Percentiles rank a stretch among this genome's conserved stretches.
These are phyloP conservation scores for Gracilaria gracilis DNA, from an alignment of 23 red algal species.

Conservation along the genomic window DNA sequence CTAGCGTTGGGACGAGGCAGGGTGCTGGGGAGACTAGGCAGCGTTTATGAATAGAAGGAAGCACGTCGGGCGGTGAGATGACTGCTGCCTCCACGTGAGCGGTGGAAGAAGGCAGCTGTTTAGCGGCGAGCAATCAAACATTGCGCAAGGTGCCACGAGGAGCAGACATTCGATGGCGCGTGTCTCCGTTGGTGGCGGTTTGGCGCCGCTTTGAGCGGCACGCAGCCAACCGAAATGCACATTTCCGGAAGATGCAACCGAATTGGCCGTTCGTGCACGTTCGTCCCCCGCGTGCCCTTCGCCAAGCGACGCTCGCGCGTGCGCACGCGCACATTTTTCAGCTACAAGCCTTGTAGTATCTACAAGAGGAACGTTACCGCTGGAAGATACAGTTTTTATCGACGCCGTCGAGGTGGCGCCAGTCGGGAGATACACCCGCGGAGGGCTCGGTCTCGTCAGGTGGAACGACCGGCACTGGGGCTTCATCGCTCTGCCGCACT, in stretches of 20 bases:
- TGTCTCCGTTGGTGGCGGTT: neutral
- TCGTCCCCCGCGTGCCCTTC: neutral
- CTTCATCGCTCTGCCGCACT: too few relatives aligned
- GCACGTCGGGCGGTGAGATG: neutral
- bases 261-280: conserved; percentile 8
- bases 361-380: too few relatives aligned
- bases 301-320: too few relatives aligned
- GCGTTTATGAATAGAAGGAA: neutral
- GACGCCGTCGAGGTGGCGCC: too few relatives aligned
- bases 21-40: too few relatives aligned
- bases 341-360: too few relatives aligned
- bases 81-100: neutral
- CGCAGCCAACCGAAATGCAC: conserved; percentile 36
- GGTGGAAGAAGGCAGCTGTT: conserved; percentile 21
- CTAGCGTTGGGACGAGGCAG: neutral
- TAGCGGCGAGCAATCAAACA: neutral
- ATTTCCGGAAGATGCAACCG: neutral
- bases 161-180: neutral
- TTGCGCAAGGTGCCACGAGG: neutral
- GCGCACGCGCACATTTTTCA: too few relatives aligned
- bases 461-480: too few relatives aligned
- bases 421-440: too few relatives aligned
- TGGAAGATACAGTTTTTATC: too few relatives aligned
- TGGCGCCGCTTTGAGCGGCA: neutral
- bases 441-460: too few relatives aligned